Percentiles rank a stretch among this genome's conserved stretches.
Evolutionary conservation across 2,329 filamentous ascomycete species (phyloP).

Genomic region (Helotiales sp.): DNA sequence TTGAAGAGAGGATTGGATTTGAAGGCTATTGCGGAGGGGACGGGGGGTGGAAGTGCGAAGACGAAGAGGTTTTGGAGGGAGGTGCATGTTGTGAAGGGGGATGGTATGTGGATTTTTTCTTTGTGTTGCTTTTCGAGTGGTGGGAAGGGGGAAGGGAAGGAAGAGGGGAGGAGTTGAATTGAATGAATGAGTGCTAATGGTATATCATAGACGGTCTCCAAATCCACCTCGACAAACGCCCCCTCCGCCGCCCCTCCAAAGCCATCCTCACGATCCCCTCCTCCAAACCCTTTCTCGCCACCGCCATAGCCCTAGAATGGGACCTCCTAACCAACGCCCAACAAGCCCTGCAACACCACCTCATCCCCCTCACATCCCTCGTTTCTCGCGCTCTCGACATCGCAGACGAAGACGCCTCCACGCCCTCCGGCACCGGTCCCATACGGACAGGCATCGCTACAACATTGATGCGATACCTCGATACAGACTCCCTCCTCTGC

Average conservation of each 20-base stretch:
- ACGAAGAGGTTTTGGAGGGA: conserved; percentile 88
- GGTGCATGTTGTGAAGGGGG: conserved; percentile 70
- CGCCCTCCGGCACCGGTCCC: conserved; percentile 46
- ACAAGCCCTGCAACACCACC: conserved; percentile 83
- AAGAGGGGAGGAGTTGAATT: not conserved
- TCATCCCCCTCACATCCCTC: conserved; percentile 88
- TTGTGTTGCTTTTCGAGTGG: not conserved
- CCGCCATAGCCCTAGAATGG: conserved; percentile 91
- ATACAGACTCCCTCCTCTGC: conserved; percentile 91
- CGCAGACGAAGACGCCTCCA: conserved; percentile 62
- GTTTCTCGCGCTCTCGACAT: conserved; percentile 85
- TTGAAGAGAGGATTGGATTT: conserved; percentile 57
- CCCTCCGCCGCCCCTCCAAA: conserved; percentile 80
- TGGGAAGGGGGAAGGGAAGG: not conserved
- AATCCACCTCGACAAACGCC: conserved; percentile 77
- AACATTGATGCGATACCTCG: conserved; percentile 81
- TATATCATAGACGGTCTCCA: conserved; percentile 45
- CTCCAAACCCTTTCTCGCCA: conserved; percentile 80
- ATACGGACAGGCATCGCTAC: conserved; percentile 68
- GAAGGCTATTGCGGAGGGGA: conserved; percentile 46
- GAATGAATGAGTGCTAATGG: not conserved
- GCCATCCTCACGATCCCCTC: conserved; percentile 72
- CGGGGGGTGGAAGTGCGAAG: conserved; percentile 48
- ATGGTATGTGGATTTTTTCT: conserved; percentile 56
- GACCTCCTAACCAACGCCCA: conserved; percentile 80